These are phyloP conservation scores for Fagus sylvatica DNA, from an alignment of 306 rosid species.

Conservation along the genomic window DNA sequence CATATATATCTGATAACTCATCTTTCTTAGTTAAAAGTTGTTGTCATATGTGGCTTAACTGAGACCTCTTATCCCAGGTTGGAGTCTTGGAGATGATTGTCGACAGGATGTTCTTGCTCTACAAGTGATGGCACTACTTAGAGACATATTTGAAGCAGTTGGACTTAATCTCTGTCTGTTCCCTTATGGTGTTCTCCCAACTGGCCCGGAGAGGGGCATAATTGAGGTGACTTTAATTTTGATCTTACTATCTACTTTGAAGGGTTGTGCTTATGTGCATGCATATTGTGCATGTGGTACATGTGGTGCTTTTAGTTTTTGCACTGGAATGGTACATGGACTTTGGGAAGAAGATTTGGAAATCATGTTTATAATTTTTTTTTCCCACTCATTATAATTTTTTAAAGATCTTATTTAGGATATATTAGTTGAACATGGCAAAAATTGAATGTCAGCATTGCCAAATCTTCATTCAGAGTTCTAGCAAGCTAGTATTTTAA, in stretches of 20 bases:
- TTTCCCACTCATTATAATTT: too few species aligned
- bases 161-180: slow-evolving; percentile 86
- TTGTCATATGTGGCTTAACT: slow-evolving; percentile 33
- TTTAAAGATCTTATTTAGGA: background rate
- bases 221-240: slow-evolving; percentile 66
- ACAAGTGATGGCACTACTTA: slow-evolving; percentile 92
- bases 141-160: slow-evolving; percentile 92
- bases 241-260: slow-evolving; percentile 15
- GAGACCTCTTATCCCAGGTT: slow-evolving; percentile 53
- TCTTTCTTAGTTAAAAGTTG: background rate
- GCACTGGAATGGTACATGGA: background rate
- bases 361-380: too few species aligned
- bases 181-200: slow-evolving; percentile 97
- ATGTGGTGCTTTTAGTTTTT: background rate
- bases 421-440: background rate
- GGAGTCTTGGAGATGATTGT: slow-evolving; percentile 99
- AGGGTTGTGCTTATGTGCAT: slow-evolving; percentile 1
- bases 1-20: background rate
- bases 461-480: background rate
- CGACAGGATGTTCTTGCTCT: slow-evolving; percentile 99
- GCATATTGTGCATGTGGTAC: background rate
- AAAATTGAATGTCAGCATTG: background rate
- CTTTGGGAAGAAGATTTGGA: background rate
- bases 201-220: slow-evolving; percentile 96
- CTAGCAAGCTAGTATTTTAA: too few species aligned